Evolutionary conservation across 192 early-diverging fungal species (phyloP), one percentile per base, ranked within the genome.

Genomic region (Pilaira anomala): DNA sequence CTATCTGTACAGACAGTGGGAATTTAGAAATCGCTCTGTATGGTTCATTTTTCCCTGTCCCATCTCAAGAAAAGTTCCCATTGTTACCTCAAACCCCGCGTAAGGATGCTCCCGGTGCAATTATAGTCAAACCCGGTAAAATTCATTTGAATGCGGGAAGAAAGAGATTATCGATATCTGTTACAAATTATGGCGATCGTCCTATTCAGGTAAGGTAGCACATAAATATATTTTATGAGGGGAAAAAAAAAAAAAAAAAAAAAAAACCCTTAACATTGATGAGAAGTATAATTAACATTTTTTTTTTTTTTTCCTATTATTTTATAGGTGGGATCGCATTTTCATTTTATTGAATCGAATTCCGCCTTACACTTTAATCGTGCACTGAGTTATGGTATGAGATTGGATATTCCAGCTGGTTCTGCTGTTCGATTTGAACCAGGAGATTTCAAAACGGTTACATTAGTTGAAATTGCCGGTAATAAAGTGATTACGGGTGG

Each of bases 341-440:
- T 89, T 74, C 96, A 98, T 66, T 92, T 98, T 68, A 93, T 96
- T 57, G 96, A 98, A 74, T 81, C 89, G 36, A 98, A 98, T 71
- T 78, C 87, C 7, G 56, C 63, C 26, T 77, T 98, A 16, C 59
- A 69, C 53, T 96, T 98, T 80, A 94, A 97, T 77, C 88, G 96
- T 13, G 70, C 65, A 0, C 66, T 88, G 3, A 84, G 94, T 2
- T 97, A 96, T 67, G 96, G 95, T 2, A 80, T 83, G 54, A 81
- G 94, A 13, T 78, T 98, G 12, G 92, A 97, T 72, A 94, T 98
- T 57, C 91, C 95, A 0, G 92, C 94, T 5, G 96, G 96, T 33
- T 91, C 94, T 0, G 93, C 95, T 8, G 86, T 96, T 55, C 88
- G 96, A 5, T 98, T 98, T 69, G 96, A 98, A 75, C 96, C 96